These are phyloP conservation scores for Saccharomycopsis sp. DNA, from an alignment of 805 yeast species.

Conservation along the genomic window DNA sequence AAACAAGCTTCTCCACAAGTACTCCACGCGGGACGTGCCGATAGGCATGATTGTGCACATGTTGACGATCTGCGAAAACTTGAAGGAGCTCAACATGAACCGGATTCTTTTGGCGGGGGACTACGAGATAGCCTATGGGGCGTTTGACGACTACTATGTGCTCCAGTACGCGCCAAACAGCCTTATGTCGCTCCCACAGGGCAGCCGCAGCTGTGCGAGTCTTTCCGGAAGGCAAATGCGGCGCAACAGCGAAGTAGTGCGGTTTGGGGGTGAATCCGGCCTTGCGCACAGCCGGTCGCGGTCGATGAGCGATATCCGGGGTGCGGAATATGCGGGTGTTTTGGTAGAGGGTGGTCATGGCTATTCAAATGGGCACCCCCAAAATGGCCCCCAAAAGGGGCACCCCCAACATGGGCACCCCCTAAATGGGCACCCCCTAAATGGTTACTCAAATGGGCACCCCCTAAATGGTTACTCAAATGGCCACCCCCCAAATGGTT, in stretches of 20 bases:
- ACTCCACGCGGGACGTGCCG: slow-evolving; percentile 73
- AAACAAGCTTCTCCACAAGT: slow-evolving; percentile 53
- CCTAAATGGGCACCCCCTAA: too few species aligned
- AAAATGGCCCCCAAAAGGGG: too few species aligned
- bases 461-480: too few species aligned
- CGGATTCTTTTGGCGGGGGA: slow-evolving; percentile 60
- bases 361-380: too few species aligned
- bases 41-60: slow-evolving; percentile 68
- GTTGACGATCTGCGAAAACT: slow-evolving; percentile 58
- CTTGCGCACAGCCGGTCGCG: background rate
- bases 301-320: background rate
- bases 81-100: slow-evolving; percentile 50
- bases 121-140: slow-evolving; percentile 40
- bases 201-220: background rate
- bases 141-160: slow-evolving; percentile 15
- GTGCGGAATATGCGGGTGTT: too few species aligned
- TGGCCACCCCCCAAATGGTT: too few species aligned
- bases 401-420: too few species aligned
- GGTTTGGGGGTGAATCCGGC: too few species aligned
- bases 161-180: slow-evolving; percentile 1
- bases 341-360: too few species aligned
- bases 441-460: too few species aligned
- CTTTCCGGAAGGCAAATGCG: background rate
- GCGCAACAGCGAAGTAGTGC: background rate
- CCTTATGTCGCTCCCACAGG: background rate